Conservation (phyloP, 768 basidiomycete genomes). For the Suillus alpinus region DNA sequence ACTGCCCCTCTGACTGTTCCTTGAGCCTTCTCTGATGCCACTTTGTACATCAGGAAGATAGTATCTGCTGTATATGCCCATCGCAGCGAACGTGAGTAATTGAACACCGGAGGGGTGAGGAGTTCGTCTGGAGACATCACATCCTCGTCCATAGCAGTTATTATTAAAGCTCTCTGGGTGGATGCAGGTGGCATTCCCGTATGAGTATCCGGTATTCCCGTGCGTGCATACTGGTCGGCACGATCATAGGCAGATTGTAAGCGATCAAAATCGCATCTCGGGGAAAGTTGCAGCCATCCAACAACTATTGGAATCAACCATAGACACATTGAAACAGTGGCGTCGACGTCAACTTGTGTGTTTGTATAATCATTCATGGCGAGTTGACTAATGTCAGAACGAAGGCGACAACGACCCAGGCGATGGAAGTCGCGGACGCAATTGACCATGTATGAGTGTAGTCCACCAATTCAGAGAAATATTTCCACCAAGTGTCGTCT, state of each 20-base stretch:
- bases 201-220: conserved; percentile 5
- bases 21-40: not conserved
- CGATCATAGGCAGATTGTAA: conserved; percentile 22
- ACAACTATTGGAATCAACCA: conserved; percentile 36
- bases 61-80: conserved; percentile 1
- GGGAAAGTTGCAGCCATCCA: conserved; percentile 35
- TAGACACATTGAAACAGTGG: conserved; percentile 30
- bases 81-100: conserved; percentile 3
- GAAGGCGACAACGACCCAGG: conserved; percentile 30
- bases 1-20: conserved; percentile 22
- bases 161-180: not conserved
- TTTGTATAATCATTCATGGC: not conserved
- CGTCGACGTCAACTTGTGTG: not conserved
- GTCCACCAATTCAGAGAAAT: conserved; percentile 28
- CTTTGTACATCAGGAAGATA: not conserved
- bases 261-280: conserved; percentile 30
- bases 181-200: not conserved
- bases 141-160: not conserved
- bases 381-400: conserved; percentile 37
- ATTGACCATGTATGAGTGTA: conserved; percentile 35
- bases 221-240: conserved; percentile 27
- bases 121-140: conserved; percentile 4
- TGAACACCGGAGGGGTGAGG: conserved; percentile 2
- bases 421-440: conserved; percentile 31
- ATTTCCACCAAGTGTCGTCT: conserved; percentile 37